Evolutionary conservation across 345 rosid genomes (phyloP).

Genomic region (Durio zibethinus): DNA sequence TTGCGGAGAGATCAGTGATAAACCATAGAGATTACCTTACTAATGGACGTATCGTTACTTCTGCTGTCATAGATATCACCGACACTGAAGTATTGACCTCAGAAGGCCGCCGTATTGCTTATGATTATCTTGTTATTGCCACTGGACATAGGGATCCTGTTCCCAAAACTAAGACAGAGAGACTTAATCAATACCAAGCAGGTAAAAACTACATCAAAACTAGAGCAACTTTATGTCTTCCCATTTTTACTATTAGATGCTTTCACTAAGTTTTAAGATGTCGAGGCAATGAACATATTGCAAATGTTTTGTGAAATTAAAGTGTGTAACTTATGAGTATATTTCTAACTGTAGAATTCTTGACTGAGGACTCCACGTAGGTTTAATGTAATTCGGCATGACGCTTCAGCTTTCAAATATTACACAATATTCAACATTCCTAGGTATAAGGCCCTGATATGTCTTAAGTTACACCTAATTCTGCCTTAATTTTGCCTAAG

Average conservation of each 20-base stretch:
- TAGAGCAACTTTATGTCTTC: background rate
- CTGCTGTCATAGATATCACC: slow-evolving; percentile 54
- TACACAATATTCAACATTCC: background rate
- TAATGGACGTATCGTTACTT: slow-evolving; percentile 53
- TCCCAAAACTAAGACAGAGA: slow-evolving; percentile 53
- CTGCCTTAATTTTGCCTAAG: background rate
- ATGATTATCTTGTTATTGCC: slow-evolving; percentile 82
- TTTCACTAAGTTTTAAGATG: background rate
- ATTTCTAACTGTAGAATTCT: background rate
- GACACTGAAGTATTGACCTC: slow-evolving; percentile 55
- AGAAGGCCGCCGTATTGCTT: slow-evolving; percentile 42
- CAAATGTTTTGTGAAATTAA: background rate
- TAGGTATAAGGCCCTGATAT: background rate
- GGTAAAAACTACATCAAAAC: slow-evolving; percentile 35
- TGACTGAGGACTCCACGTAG: background rate
- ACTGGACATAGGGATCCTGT: slow-evolving; percentile 63
- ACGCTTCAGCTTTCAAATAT: background rate
- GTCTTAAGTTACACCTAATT: background rate
- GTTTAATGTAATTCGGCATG: background rate
- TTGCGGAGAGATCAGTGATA: slow-evolving; percentile 64
- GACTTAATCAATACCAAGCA: slow-evolving; percentile 46
- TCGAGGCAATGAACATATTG: background rate
- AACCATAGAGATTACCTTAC: slow-evolving; percentile 63
- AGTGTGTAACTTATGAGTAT: background rate
- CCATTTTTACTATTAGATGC: background rate